phyloP scores from a whole-genome alignment of 495 filamentous ascomycete species.

The Delitschia confertaspora region DNA sequence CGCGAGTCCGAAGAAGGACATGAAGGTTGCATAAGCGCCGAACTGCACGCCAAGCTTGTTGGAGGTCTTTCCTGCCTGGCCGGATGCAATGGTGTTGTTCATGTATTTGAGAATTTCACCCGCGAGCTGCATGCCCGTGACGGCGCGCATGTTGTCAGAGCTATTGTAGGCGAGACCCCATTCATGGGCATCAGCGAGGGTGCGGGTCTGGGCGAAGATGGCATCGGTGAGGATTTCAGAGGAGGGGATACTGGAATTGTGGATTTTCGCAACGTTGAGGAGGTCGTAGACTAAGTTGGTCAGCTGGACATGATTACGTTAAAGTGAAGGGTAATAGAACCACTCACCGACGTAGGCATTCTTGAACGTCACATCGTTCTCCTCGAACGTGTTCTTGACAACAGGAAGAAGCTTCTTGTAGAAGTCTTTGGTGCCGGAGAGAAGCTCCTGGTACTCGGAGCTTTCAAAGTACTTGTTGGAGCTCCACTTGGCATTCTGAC shows the following conservation, averaged over 20 bases:
- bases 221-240: conserved; percentile 43
- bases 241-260: conserved; percentile 55
- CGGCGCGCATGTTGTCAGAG: conserved; percentile 49
- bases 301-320: neutral
- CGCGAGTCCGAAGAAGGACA: conserved; percentile 65
- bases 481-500: conserved; percentile 54
- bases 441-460: conserved; percentile 45
- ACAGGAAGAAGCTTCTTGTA: conserved; percentile 55
- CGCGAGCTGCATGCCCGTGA: conserved; percentile 58
- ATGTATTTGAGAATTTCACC: conserved; percentile 53
- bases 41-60: conserved; percentile 57
- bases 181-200: conserved; percentile 58
- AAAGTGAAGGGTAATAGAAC: neutral
- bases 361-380: conserved; percentile 50
- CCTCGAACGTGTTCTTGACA: conserved; percentile 50
- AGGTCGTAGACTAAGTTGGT: conserved; percentile 53
- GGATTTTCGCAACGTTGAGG: conserved; percentile 61
- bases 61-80: conserved; percentile 26
- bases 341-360: conserved; percentile 58
- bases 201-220: conserved; percentile 49
- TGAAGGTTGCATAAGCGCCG: conserved; percentile 61
- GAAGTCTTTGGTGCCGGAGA: conserved; percentile 50
- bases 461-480: conserved; percentile 66
- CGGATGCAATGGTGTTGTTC: conserved; percentile 39
- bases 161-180: conserved; percentile 55